Evolutionary conservation across 345 rosid genomes (phyloP), one percentile per base, ranked within the genome.

Genomic region (Rubroshorea leprosula): DNA sequence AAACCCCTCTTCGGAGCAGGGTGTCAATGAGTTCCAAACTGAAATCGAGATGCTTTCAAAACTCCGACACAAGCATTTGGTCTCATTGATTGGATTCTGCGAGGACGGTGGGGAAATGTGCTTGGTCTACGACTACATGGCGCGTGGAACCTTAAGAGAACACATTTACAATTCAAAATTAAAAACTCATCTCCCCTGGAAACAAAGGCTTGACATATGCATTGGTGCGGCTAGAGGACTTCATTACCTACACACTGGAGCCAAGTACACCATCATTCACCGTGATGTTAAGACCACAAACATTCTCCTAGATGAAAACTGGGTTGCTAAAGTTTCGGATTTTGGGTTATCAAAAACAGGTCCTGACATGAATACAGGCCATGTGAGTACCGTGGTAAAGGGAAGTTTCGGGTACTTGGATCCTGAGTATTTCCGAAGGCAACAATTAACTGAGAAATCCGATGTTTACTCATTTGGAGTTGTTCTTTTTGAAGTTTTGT

Each of bases 211-310:
- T 55, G 96, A 89, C 61, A 71, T 86, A 1, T 86, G 82, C 6
- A 83, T 86, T 50, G 94, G 96, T 62, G 82, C 91, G 0, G 96
- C 96, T 1, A 76, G 89, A 60, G 97, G 99, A 47, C 69, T 86
- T 45, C 96, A 92, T 63, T 89, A 92, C 70, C 83, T 89, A 16
- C 98, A 92, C 75, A 89, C 96, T 0, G 97, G 96, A 19, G 95
- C 99, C 0, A 78, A 80, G 61, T 83, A 86, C 74, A 84, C 94
- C 7, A 92, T 92, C 61, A 89, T 89, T 60, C 99, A 92, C 72
- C 66, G 99, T 46, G 99, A 89, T 54, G 97, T 93, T 0, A 92
- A 92, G 74, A 84, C 96, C 12, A 86, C 97, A n/a, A 89, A 93
- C 78, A 89, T 86, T 48, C 80, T 86, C 6, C 21, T 89, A 20